Conservation (phyloP, 1,284 basidiomycete genomes). For the Ustilago vetiveriae region DNA sequence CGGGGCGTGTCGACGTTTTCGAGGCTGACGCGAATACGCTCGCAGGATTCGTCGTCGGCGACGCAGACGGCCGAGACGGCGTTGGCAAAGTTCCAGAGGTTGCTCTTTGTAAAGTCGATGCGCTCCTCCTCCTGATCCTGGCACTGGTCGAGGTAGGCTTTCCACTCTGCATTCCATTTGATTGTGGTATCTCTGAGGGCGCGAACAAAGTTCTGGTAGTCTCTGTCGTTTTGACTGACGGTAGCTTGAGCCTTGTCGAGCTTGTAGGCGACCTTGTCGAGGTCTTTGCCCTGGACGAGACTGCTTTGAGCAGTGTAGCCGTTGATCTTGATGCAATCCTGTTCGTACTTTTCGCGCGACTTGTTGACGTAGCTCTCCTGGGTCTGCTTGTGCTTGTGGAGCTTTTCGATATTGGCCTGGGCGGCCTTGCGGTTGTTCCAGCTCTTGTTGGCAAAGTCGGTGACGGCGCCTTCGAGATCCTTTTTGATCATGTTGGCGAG, state of each 20-base stretch:
- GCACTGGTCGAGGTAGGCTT: conserved; percentile 73
- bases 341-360: conserved; percentile 92
- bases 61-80: conserved; percentile 94
- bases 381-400: conserved; percentile 65
- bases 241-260: conserved; percentile 89
- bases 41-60: conserved; percentile 80
- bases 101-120: conserved; percentile 91
- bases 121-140: conserved; percentile 96
- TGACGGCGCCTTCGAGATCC: conserved; percentile 75
- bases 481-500: conserved; percentile 79
- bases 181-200: conserved; percentile 81
- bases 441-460: conserved; percentile 58
- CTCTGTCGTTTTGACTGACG: conserved; percentile 78
- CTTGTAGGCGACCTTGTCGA: conserved; percentile 88
- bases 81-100: conserved; percentile 95
- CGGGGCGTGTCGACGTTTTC: conserved; percentile 61
- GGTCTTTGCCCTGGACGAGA: conserved; percentile 89
- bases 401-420: conserved; percentile 58
- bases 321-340: conserved; percentile 93
- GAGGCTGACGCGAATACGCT: conserved; percentile 62
- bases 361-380: conserved; percentile 66
- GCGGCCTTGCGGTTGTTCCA: conserved; percentile 56
- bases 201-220: conserved; percentile 86
- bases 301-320: conserved; percentile 92
- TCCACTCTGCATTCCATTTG: conserved; percentile 96